Evolutionary conservation across 169 alveolate genomes (phyloP).

Genomic region (Plasmodium coatneyi): DNA sequence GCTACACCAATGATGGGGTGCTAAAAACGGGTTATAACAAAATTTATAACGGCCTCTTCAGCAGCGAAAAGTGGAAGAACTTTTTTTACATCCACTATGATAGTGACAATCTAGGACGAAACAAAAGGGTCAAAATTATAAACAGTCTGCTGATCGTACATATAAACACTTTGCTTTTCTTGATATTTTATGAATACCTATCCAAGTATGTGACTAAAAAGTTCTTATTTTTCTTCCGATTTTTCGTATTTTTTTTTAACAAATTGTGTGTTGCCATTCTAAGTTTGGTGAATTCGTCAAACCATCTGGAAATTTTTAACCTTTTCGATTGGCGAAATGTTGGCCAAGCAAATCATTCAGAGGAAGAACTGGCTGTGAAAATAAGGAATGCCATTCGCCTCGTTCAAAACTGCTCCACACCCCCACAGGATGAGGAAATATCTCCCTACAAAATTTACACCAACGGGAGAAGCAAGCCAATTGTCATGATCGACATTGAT

Average conservation of each 20-base stretch:
- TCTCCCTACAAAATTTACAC: conserved; percentile 8
- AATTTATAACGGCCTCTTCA: conserved; percentile 13
- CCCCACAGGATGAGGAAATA: neutral
- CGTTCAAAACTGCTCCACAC: neutral
- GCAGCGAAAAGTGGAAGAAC: conserved; percentile 21
- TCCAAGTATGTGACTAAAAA: conserved; percentile 53
- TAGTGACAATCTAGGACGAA: neutral
- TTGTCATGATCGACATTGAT: conserved; percentile 62
- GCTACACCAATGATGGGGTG: conserved; percentile 18
- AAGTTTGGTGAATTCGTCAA: conserved; percentile 10
- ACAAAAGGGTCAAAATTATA: conserved; percentile 12
- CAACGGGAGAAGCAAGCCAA: conserved; percentile 1
- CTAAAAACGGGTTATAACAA: conserved; percentile 38
- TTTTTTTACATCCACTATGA: conserved; percentile 19
- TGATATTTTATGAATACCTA: conserved; percentile 51
- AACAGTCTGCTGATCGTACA: conserved; percentile 44
- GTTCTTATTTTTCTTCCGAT: conserved; percentile 40
- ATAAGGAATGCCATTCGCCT: conserved; percentile 5
- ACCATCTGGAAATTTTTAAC: conserved; percentile 57
- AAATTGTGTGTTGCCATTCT: conserved; percentile 59
- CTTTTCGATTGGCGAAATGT: conserved; percentile 12
- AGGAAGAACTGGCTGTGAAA: neutral
- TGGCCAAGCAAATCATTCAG: neutral
- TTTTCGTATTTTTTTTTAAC: conserved; percentile 33
- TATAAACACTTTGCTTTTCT: conserved; percentile 53